Base-by-base conservation (phyloP, 768 basidiomycete species). In the Boletus rufocinnamomeus region DNA sequence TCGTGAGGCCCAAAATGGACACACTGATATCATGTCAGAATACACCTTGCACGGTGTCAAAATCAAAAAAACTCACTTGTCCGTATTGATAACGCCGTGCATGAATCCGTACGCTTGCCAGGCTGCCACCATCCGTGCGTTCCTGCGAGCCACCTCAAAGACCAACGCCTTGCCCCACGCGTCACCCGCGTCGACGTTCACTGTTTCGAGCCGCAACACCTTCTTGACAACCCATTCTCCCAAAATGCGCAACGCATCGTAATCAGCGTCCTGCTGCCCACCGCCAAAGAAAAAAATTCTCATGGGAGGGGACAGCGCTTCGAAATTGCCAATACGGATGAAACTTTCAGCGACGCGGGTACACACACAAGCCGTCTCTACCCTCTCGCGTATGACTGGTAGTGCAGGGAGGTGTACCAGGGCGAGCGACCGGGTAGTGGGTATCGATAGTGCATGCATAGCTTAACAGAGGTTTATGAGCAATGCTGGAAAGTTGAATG, bases 41-140 rank as follows among this genome's bases (percentile, higher is more conserved):
- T 30, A 35, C 34, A 1, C 16, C 9, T 32, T 19, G 46, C 13
- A 11, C 11, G 28, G 48, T 16, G 16, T 41, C 32, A n/a, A n/a
- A n/a, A n/a, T n/a, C n/a, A n/a, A 55, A 28, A 27, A 3, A n/a
- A 68, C 82, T 57, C 63, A 89, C 90, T 96, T 97, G 77, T 98
- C 96, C 2, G 95, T 96, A 69, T 98, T 98, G 65, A 99, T 93
- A 38, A 99, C 96, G 0, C 93, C 94, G 68, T 95, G 92, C 93
- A 94, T 93, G 70, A 91, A 95, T 1, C 93, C 93, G 71, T 89
- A 91, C 8, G 85, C 93, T 74, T 98, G 96, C 97, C 97, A 98
- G 4, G 82, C 89, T 11, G 95, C 97, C 0, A 95, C 91, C 91
- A 95, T 98, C 69, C 77, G 78, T 45, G 91, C 95, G 69, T 97